A percentile compares a stretch with the other conserved stretches of the same genome.
These are phyloP conservation scores for Athelia sp. DNA, from an alignment of 1,284 basidiomycete genomes.

Conservation along the genomic window DNA sequence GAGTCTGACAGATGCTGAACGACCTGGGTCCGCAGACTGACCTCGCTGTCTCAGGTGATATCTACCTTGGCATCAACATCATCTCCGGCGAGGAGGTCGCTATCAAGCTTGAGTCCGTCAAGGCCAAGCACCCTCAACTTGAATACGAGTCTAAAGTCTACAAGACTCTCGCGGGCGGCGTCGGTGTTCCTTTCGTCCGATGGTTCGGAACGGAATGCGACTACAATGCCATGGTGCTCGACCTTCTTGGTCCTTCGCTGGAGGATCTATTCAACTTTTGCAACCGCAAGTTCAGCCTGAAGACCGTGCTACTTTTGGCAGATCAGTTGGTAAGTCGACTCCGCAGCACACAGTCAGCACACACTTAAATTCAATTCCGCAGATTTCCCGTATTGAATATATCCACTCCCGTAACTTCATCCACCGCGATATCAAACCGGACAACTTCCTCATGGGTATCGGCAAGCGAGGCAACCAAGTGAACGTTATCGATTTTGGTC, in stretches of 20 bases:
- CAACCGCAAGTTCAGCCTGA: conserved; percentile 96
- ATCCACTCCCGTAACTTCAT: conserved; percentile 99
- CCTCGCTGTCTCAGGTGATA: conserved; percentile 78
- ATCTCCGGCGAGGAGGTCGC: conserved; percentile 99
- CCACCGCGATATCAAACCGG: conserved; percentile 99
- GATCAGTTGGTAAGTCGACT: conserved; percentile 84
- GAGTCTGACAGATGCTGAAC: neutral
- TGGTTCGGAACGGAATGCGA: conserved; percentile 99
- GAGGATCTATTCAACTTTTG: conserved; percentile 99
- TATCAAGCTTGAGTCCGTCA: conserved; percentile 99
- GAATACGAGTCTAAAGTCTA: conserved; percentile 98
- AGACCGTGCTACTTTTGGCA: conserved; percentile 95
- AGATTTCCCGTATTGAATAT: conserved; percentile 99
- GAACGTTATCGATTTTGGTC: conserved; percentile 98
- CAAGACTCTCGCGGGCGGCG: conserved; percentile 96
- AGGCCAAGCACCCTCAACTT: conserved; percentile 99
- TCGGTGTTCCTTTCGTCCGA: conserved; percentile 96
- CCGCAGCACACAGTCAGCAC: conserved; percentile 4
- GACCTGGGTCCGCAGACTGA: conserved; percentile 4
- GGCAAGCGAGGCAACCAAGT: conserved; percentile 99
- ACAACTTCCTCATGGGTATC: conserved; percentile 99
- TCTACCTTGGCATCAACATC: conserved; percentile 99
- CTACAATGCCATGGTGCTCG: conserved; percentile 99
- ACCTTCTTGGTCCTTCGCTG: conserved; percentile 94
- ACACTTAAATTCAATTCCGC: conserved; percentile 5